Evolutionary conservation across 1,284 basidiomycete species (phyloP).

Genomic region (Cutaneotrichosporon spelunceum): DNA sequence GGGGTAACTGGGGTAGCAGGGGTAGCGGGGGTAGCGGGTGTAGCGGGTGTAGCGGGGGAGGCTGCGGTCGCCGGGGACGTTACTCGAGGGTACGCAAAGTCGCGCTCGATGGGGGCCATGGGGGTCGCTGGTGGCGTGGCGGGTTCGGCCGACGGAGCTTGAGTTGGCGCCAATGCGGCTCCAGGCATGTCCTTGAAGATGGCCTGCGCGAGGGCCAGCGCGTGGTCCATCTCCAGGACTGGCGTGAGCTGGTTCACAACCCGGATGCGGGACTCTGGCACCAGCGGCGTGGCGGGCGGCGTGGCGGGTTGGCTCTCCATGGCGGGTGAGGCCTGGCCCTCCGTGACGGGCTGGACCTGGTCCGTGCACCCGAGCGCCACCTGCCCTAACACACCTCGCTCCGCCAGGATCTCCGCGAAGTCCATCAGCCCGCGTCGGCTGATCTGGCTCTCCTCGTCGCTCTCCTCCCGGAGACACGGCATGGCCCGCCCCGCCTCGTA

Average conservation of each 20-base stretch:
- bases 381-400: too few species aligned
- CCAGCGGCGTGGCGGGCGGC: not conserved
- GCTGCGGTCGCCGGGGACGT: too few species aligned
- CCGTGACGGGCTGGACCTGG: too few species aligned
- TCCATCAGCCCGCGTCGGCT: not conserved
- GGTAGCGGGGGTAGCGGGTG: not conserved
- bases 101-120: not conserved
- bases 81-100: not conserved
- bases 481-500: not conserved
- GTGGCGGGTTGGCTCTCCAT: not conserved
- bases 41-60: too few species aligned
- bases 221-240: constrained; percentile 2
- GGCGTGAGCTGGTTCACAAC: not conserved
- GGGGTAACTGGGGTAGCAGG: not conserved
- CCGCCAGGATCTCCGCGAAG: not conserved
- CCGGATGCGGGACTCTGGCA: not conserved
- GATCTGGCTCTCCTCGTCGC: too few species aligned
- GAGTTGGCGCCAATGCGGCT: not conserved
- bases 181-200: not conserved
- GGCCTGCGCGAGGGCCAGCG: not conserved
- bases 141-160: not conserved
- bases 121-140: not conserved
- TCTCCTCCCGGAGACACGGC: not conserved
- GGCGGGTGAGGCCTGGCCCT: too few species aligned
- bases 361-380: too few species aligned